phyloP scores from a whole-genome alignment of 148 eudicot genomes.

The Rhododendron griersonianum region DNA sequence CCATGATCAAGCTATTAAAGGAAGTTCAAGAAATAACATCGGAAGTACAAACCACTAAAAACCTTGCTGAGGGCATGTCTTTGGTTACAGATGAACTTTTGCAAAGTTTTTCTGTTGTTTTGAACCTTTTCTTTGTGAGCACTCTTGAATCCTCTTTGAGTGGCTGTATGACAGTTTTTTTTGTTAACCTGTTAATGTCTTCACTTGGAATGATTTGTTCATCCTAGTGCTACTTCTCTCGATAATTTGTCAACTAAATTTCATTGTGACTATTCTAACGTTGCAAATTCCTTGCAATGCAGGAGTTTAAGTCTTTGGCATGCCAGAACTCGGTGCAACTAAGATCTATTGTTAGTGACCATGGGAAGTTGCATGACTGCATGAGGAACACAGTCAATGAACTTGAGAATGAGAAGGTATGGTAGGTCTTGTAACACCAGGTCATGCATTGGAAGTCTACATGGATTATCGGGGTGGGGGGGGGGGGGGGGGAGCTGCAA shows the following conservation, averaged over 20 bases:
- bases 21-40: conserved; percentile 59
- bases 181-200: not conserved
- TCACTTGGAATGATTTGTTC: not conserved
- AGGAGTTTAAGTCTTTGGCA: conserved; percentile 51
- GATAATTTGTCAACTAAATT: not conserved
- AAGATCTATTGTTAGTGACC: conserved; percentile 32
- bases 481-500: not conserved
- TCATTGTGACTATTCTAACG: not conserved
- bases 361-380: conserved; percentile 30
- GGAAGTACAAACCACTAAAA: conserved; percentile 49
- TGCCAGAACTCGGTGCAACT: conserved; percentile 33
- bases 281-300: conserved; percentile 20
- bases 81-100: conserved; percentile 54
- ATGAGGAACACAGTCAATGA: conserved; percentile 43
- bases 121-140: conserved; percentile 53
- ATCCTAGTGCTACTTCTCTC: not conserved
- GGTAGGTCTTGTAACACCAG: not conserved
- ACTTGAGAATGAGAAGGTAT: conserved; percentile 80
- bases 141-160: not conserved
- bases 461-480: not conserved
- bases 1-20: conserved; percentile 32
- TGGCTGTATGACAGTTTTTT: not conserved
- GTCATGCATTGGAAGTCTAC: not conserved
- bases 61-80: conserved; percentile 36
- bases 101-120: conserved; percentile 28